Base-by-base conservation (phyloP, 495 filamentous ascomycete genomes). In the Bacidia gigantensis region DNA sequence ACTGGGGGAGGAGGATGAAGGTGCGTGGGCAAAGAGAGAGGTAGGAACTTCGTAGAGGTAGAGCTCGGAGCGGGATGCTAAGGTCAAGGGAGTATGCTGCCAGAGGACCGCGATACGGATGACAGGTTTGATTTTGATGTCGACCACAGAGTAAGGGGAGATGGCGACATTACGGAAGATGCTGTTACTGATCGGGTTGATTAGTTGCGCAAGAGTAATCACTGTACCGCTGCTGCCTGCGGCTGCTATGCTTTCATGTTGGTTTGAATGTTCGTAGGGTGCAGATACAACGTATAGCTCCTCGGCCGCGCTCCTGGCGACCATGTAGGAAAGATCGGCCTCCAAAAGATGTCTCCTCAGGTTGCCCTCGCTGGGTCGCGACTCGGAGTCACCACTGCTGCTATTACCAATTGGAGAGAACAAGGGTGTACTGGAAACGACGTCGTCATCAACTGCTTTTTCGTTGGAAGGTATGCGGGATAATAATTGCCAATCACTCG, bases 91-190 rank as follows among this genome's bases (percentile, higher is more conserved):
- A 12, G 22, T 25, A 24, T 32, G 22, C 29, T 24, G 46, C 53
- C 53, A 55, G 38, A 55, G 7, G 17, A 55, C 20, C 11, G 40
- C 53, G 23, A 46, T 29, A 29, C 44, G 44, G 41, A 49, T 26
- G 17, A 50, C 18, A 9, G 14, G 47, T 10, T 35, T n/a, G 10
- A 18, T 23, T 18, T 26, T 20, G 32, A 3, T 17, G 47, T 50
- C 26, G n/a, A 17, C 12, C 14, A 38, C 47, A 9, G 26, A 1
- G 18, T 21, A 17, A n/a, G 14, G 25, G 26, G 47, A n/a, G 5
- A 50, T 26, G n/a, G 47, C 32, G 17, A 50, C 29, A 25, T 50
- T 50, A n/a, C 25, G 26, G n/a, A 35, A 50, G 21, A 20, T 38
- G 11, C 26, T 10, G 10, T 50, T 22, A 9, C n/a, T 39, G n/a